Conservation (phyloP, 108 stramenopile genomes). For the Cylindrotheca closterium region DNA sequence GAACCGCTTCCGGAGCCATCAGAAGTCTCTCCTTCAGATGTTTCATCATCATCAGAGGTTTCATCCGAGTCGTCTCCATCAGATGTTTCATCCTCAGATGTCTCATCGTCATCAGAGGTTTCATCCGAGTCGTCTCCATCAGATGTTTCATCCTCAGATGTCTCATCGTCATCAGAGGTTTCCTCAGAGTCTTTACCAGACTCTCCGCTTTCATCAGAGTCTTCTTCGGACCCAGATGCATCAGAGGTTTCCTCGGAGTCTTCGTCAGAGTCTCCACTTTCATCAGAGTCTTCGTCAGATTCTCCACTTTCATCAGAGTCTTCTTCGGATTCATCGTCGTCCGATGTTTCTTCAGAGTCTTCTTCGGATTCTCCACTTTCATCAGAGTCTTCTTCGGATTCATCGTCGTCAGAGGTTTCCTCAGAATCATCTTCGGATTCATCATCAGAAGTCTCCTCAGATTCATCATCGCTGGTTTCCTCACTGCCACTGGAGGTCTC, state of each 20-base stretch:
- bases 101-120: no score
- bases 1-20: no score
- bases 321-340: conserved; percentile 4
- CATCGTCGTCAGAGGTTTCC: conserved; percentile 5
- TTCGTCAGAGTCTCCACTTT: conserved; percentile 10
- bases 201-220: no score
- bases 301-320: no score
- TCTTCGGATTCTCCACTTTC: conserved; percentile 1
- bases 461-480: neutral
- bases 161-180: conserved; percentile 1
- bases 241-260: no score
- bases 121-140: no score
- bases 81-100: neutral
- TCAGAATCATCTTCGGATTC: no score
- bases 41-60: no score
- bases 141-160: neutral
- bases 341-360: conserved; percentile 1
- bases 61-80: no score
- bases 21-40: no score
- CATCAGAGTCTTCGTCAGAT: neutral
- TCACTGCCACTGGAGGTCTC: neutral
- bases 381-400: conserved; percentile 1
- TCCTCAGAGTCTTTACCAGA: no score
- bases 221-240: no score
- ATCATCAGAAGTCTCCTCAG: conserved; percentile 5